A percentile compares a stretch with the other conserved stretches of the same genome.
Evolutionary conservation across 345 rosid species (phyloP).

Genomic region (Bruguiera gymnorhiza): DNA sequence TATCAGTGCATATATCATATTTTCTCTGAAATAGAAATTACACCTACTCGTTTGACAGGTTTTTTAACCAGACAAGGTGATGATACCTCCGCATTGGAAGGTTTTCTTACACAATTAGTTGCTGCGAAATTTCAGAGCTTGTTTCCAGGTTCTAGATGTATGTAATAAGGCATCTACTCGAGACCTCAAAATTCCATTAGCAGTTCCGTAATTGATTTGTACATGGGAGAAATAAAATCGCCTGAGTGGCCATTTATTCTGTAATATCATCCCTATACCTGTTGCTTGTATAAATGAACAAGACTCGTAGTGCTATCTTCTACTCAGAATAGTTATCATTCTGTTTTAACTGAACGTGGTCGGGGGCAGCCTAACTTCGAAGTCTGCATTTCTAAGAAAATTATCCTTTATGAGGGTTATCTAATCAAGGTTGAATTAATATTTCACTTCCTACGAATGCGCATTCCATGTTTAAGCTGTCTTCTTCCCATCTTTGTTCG

Average conservation of each 20-base stretch:
- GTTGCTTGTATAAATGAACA: neutral
- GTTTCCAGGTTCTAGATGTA: neutral
- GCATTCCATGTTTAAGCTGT: too few species aligned
- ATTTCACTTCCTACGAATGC: too few species aligned
- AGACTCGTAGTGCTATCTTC: too few species aligned
- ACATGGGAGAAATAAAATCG: slow-evolving; percentile 13
- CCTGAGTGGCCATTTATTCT: neutral
- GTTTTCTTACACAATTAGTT: slow-evolving; percentile 1
- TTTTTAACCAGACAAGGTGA: neutral
- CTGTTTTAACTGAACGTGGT: too few species aligned
- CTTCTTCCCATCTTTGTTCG: too few species aligned
- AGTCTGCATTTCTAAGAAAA: too few species aligned
- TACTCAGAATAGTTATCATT: too few species aligned
- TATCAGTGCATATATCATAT: neutral
- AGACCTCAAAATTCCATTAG: neutral
- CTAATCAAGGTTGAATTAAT: too few species aligned
- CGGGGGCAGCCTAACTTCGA: too few species aligned
- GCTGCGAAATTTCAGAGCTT: neutral
- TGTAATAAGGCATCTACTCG: neutral
- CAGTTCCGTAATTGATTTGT: slow-evolving; percentile 9
- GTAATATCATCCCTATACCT: neutral
- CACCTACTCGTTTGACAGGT: neutral
- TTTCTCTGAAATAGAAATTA: neutral
- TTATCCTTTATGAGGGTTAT: too few species aligned
- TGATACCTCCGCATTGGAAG: neutral